Percentiles rank a stretch among this genome's conserved stretches.
Evolutionary conservation across 805 yeast genomes (phyloP).

Genomic region (Starmerella roubikii): DNA sequence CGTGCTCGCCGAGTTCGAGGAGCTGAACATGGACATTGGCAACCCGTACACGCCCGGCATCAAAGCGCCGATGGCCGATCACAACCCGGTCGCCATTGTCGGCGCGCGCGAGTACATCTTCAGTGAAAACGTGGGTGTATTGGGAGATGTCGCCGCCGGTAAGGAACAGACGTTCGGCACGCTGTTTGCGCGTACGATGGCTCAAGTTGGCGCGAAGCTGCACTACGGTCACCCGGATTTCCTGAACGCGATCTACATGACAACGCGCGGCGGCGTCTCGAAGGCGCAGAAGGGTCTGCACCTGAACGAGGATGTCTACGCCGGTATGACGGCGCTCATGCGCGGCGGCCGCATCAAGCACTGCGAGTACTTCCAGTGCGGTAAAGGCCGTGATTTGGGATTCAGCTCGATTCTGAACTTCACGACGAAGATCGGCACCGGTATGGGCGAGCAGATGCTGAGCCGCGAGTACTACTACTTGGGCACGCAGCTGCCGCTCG

Average conservation of each 20-base stretch:
- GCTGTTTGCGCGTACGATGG: slow-evolving; percentile 79
- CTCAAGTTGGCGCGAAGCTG: slow-evolving; percentile 86
- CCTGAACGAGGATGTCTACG: slow-evolving; percentile 87
- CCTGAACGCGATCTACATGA: slow-evolving; percentile 79
- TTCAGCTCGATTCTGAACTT: slow-evolving; percentile 84
- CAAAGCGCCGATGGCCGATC: slow-evolving; percentile 19
- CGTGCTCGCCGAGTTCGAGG: slow-evolving; percentile 83
- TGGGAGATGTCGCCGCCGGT: slow-evolving; percentile 95
- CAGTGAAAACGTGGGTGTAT: slow-evolving; percentile 80
- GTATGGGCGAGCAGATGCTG: slow-evolving; percentile 93
- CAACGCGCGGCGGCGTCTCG: slow-evolving; percentile 89
- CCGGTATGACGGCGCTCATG: slow-evolving; percentile 80
- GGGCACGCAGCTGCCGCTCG: slow-evolving; percentile 81
- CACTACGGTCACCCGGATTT: slow-evolving; percentile 98
- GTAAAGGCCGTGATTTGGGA: slow-evolving; percentile 92
- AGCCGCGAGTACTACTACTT: slow-evolving; percentile 84
- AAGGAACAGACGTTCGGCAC: slow-evolving; percentile 97
- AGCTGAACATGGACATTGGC: slow-evolving; percentile 39
- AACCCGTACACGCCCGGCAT: slow-evolving; percentile 50
- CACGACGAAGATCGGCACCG: slow-evolving; percentile 93
- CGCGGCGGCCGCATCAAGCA: slow-evolving; percentile 93
- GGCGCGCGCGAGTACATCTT: slow-evolving; percentile 94
- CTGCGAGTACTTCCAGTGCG: slow-evolving; percentile 92
- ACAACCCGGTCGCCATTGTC: slow-evolving; percentile 71
- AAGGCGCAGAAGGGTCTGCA: slow-evolving; percentile 91